Percentiles rank a stretch among this genome's conserved stretches.
Evolutionary conservation across 2,329 filamentous ascomycete species (phyloP).

Genomic region (Ambrosiella beaveri): DNA sequence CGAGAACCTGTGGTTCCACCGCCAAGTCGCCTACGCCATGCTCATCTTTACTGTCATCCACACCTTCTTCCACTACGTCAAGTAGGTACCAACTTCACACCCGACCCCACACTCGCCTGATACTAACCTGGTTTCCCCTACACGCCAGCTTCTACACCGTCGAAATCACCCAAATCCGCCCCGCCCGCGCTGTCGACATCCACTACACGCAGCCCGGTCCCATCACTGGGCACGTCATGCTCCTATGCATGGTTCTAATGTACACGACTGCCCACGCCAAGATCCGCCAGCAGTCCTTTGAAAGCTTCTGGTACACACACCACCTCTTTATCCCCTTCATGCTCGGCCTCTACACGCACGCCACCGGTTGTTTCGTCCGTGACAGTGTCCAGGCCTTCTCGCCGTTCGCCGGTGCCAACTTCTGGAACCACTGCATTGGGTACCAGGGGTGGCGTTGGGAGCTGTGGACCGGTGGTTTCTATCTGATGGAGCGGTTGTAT

Average conservation of each 20-base stretch:
- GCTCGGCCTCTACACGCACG: slow-evolving; percentile 86
- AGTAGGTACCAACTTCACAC: slow-evolving; percentile 22
- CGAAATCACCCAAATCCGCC: slow-evolving; percentile 67
- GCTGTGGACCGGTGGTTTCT: slow-evolving; percentile 67
- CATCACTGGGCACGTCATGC: slow-evolving; percentile 92
- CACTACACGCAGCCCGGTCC: slow-evolving; percentile 82
- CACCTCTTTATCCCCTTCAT: slow-evolving; percentile 94
- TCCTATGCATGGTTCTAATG: slow-evolving; percentile 95
- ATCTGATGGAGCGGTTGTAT: slow-evolving; percentile 75
- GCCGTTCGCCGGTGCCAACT: slow-evolving; percentile 64
- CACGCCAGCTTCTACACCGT: slow-evolving; percentile 64
- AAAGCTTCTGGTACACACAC: slow-evolving; percentile 99
- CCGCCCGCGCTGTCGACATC: slow-evolving; percentile 67
- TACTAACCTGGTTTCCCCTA: neutral
- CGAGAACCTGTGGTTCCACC: slow-evolving; percentile 92
- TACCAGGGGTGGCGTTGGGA: slow-evolving; percentile 98
- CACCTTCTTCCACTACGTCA: slow-evolving; percentile 75
- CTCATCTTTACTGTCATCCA: slow-evolving; percentile 69
- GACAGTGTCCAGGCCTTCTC: slow-evolving; percentile 57
- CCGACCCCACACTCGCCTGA: neutral
- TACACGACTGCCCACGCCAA: slow-evolving; percentile 89
- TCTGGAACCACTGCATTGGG: slow-evolving; percentile 87
- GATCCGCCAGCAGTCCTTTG: slow-evolving; percentile 91
- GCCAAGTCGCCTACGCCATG: slow-evolving; percentile 81
- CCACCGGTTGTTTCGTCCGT: slow-evolving; percentile 88